Conservation (phyloP, 2,329 filamentous ascomycete species). For the Cytospora leucostoma region DNA sequence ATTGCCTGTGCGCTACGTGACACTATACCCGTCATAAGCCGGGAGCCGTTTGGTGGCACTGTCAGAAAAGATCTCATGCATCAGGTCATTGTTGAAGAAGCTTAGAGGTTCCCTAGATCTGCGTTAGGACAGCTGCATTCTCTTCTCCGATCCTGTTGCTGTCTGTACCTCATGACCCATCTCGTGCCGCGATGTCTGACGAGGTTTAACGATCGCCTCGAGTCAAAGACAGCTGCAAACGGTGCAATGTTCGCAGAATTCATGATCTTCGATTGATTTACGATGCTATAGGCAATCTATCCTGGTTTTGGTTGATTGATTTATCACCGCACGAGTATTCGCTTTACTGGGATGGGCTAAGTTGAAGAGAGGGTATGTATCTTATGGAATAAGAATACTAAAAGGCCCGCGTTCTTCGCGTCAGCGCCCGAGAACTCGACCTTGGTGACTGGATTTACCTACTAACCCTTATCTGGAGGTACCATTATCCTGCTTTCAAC, state of each 20-base stretch:
- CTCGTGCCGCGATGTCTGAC: slow-evolving; percentile 15
- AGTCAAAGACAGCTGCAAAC: slow-evolving; percentile 25
- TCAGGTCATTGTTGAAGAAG: slow-evolving; percentile 25
- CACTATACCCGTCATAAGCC: slow-evolving; percentile 43
- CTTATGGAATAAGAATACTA: slow-evolving; percentile 14
- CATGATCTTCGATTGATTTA: slow-evolving; percentile 16
- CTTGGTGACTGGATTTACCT: slow-evolving; percentile 1
- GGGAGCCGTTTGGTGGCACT: slow-evolving; percentile 38
- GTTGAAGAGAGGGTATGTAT: background rate
- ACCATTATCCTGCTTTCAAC: background rate
- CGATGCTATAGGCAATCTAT: slow-evolving; percentile 21
- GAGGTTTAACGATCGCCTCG: slow-evolving; percentile 26
- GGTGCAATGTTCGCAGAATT: background rate
- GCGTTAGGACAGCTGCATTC: slow-evolving; percentile 20
- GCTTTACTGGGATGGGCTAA: background rate
- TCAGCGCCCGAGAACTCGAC: background rate
- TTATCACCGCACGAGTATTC: slow-evolving; percentile 13
- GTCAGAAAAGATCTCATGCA: slow-evolving; percentile 37
- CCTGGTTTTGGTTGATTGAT: slow-evolving; percentile 2
- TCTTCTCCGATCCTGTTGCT: slow-evolving; percentile 9
- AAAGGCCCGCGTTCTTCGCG: slow-evolving; percentile 11
- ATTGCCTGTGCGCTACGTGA: slow-evolving; percentile 34
- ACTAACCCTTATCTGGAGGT: background rate
- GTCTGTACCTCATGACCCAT: slow-evolving; percentile 19
- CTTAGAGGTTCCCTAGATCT: slow-evolving; percentile 27